Evolutionary conservation across 495 filamentous ascomycete species (phyloP).

Genomic region (Physcia stellaris): DNA sequence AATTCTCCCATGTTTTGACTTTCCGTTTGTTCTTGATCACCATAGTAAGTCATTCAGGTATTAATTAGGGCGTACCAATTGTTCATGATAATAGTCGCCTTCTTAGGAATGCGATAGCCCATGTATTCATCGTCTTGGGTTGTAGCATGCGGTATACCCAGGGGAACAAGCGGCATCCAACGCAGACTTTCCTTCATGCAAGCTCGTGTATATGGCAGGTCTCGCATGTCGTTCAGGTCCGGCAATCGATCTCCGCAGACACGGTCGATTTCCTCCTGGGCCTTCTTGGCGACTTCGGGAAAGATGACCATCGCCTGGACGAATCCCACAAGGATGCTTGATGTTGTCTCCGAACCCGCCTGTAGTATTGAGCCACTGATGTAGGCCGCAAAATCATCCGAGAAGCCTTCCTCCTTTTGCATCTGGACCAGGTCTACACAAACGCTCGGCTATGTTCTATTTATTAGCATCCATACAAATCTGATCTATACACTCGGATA

Average conservation of each 20-base stretch:
- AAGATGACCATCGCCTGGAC: conserved; percentile 46
- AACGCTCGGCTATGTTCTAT: too few species aligned
- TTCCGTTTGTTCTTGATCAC: too few species aligned
- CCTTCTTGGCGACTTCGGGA: conserved; percentile 36
- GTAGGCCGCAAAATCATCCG: too few species aligned
- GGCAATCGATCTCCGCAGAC: conserved; percentile 30
- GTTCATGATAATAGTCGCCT: too few species aligned
- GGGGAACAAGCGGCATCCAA: conserved; percentile 44
- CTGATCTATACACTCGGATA: too few species aligned
- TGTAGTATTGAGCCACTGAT: conserved; percentile 15
- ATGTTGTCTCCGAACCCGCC: conserved; percentile 15
- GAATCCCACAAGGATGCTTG: conserved; percentile 37
- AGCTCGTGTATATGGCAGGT: conserved; percentile 20
- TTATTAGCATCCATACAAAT: too few species aligned
- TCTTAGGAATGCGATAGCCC: too few species aligned
- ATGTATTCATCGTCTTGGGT: too few species aligned
- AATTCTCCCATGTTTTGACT: conserved; percentile 10
- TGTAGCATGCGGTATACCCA: conserved; percentile 43
- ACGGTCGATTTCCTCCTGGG: conserved; percentile 41
- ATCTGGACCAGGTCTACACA: too few species aligned
- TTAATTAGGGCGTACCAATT: too few species aligned
- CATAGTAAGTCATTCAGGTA: too few species aligned
- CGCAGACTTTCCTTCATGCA: conserved; percentile 46
- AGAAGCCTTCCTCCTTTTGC: too few species aligned
- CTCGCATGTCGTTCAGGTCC: conserved; percentile 17